These are phyloP conservation scores for Hypoxylon sp. DNA, from an alignment of 2,329 filamentous ascomycete species.

Conservation along the genomic window DNA sequence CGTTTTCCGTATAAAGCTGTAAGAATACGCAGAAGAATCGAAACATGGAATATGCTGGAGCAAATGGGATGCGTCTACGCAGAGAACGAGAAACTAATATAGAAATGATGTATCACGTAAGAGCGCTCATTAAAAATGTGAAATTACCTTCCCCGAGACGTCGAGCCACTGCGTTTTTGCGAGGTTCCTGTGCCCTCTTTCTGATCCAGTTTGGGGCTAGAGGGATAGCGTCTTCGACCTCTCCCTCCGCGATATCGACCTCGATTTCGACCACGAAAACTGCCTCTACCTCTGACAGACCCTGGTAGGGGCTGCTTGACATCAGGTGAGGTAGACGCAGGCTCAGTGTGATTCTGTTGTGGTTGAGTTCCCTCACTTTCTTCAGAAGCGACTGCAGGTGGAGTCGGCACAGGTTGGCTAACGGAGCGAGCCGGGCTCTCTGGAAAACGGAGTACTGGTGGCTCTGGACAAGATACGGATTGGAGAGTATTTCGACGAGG, in stretches of 20 bases:
- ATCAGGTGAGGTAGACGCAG: constrained; percentile 15
- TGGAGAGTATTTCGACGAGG: constrained; percentile 52
- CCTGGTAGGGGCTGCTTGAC: constrained; percentile 30
- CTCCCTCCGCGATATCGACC: constrained; percentile 49
- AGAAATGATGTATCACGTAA: constrained; percentile 13
- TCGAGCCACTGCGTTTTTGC: constrained; percentile 25
- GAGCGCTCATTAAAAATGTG: neutral
- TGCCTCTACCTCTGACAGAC: constrained; percentile 41
- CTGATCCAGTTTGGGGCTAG: constrained; percentile 40
- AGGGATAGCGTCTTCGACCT: constrained; percentile 46
- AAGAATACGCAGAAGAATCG: constrained; percentile 29
- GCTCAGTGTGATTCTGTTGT: constrained; percentile 15
- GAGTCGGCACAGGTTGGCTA: constrained; percentile 48
- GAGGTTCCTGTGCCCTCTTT: constrained; percentile 14
- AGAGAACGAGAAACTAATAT: constrained; percentile 14
- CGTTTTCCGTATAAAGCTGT: constrained; percentile 21
- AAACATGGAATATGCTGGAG: constrained; percentile 24
- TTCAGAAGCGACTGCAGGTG: constrained; percentile 25
- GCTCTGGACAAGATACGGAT: constrained; percentile 50
- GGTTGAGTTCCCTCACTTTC: constrained; percentile 3
- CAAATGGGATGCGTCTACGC: constrained; percentile 17
- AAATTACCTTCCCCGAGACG: constrained; percentile 23
- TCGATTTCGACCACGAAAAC: constrained; percentile 47
- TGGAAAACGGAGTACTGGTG: constrained; percentile 40
- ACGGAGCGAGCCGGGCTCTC: constrained; percentile 49